Conservation (phyloP, 805 yeast species). For the Jamesozyma spencerorum region DNA sequence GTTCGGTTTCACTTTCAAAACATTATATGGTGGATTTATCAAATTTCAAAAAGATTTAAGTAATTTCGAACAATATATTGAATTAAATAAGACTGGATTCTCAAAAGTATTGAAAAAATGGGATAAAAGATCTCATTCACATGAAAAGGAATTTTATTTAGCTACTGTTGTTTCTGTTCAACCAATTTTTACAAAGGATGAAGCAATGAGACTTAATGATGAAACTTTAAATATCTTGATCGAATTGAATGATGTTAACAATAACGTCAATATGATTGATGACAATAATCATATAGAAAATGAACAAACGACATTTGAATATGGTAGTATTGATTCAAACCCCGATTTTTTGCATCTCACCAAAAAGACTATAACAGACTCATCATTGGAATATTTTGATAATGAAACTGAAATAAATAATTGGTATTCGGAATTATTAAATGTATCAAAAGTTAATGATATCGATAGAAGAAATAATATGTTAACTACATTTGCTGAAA, state of each 20-base stretch:
- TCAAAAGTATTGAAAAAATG: slow-evolving; percentile 93
- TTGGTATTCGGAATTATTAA: slow-evolving; percentile 29
- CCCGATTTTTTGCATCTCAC: no score
- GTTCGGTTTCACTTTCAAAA: slow-evolving; percentile 53
- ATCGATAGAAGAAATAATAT: slow-evolving; percentile 17
- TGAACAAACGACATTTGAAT: not conserved
- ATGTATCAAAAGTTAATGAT: slow-evolving; percentile 26
- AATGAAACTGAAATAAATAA: slow-evolving; percentile 23
- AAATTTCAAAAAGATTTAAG: slow-evolving; percentile 83
- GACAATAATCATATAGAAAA: not conserved
- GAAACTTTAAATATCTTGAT: slow-evolving; percentile 30
- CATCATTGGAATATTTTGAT: slow-evolving; percentile 4
- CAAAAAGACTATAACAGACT: not conserved
- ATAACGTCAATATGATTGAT: not conserved
- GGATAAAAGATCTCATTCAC: slow-evolving; percentile 94
- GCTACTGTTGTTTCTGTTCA: slow-evolving; percentile 92
- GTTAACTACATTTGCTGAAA: slow-evolving; percentile 17
- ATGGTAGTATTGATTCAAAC: not conserved
- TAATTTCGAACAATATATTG: slow-evolving; percentile 86
- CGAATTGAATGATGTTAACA: slow-evolving; percentile 21
- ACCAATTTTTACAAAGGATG: slow-evolving; percentile 88
- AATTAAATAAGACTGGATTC: slow-evolving; percentile 90
- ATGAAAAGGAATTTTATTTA: slow-evolving; percentile 83
- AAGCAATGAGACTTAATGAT: slow-evolving; percentile 77
- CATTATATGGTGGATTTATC: slow-evolving; percentile 79